phyloP scores from a whole-genome alignment of 106 monocot genomes.

The Dendrobium catenatum region DNA sequence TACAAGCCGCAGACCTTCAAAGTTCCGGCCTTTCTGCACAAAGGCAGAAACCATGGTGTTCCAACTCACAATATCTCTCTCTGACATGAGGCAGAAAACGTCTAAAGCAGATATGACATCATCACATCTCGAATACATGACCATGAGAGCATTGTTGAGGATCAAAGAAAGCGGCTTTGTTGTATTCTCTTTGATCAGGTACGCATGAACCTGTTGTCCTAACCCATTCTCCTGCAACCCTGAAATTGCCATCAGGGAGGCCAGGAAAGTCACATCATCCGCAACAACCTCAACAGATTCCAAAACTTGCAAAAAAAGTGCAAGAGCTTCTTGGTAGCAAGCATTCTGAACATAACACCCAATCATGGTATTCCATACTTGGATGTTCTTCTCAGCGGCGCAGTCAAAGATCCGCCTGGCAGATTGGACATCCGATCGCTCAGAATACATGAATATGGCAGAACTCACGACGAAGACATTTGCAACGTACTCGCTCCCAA shows the following conservation, averaged over 20 bases:
- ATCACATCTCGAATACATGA: conserved; percentile 90
- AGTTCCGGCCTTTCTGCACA: conserved; percentile 72
- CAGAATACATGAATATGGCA: conserved; percentile 52
- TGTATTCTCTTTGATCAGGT: conserved; percentile 35
- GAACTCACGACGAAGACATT: conserved; percentile 71
- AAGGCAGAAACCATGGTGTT: conserved; percentile 85
- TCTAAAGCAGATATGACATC: conserved; percentile 50
- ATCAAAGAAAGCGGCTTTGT: conserved; percentile 31
- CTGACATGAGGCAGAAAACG: conserved; percentile 51
- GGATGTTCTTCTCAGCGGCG: conserved; percentile 44
- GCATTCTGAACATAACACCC: conserved; percentile 73
- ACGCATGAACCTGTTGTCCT: conserved; percentile 78
- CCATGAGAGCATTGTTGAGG: conserved; percentile 66
- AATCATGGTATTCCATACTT: conserved; percentile 99
- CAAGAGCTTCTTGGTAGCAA: conserved; percentile 39
- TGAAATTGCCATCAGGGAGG: conserved; percentile 62
- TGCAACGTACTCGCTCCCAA: conserved; percentile 26
- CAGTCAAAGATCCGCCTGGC: conserved; percentile 52
- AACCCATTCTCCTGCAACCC: conserved; percentile 40
- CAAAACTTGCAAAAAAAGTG: conserved; percentile 45
- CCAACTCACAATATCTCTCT: conserved; percentile 84
- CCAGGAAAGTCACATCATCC: conserved; percentile 57
- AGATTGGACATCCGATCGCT: conserved; percentile 33
- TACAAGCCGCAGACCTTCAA: conserved; percentile 61
- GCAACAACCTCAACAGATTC: conserved; percentile 22